Conservation (phyloP, 2,329 filamentous ascomycete species). For the Phialophora tarda region DNA sequence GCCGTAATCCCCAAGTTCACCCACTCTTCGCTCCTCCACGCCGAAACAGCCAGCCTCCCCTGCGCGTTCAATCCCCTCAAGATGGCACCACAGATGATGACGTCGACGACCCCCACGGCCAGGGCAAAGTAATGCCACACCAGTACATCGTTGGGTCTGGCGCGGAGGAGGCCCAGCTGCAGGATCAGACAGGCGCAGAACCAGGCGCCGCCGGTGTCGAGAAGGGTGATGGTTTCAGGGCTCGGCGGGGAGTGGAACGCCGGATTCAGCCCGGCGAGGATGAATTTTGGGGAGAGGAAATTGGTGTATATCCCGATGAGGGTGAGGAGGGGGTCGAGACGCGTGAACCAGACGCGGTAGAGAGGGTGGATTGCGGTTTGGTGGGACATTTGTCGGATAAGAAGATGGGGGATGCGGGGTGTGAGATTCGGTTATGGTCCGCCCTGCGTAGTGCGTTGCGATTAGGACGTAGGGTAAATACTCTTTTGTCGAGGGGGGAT, state of each 20-base stretch:
- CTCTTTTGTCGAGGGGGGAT: too few relatives aligned
- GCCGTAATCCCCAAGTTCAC: constrained; percentile 1
- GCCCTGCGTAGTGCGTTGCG: too few relatives aligned
- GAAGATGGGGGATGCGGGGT: neutral
- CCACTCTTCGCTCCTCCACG: neutral
- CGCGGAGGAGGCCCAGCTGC: neutral
- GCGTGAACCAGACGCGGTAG: constrained; percentile 3
- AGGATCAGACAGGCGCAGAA: constrained; percentile 1
- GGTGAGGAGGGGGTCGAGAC: neutral
- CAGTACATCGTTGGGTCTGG: neutral
- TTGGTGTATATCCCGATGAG: neutral
- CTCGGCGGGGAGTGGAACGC: neutral
- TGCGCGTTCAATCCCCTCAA: neutral
- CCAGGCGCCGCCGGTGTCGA: neutral
- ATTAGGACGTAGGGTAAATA: too few relatives aligned
- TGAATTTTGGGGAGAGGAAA: neutral
- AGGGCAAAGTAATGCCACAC: constrained; percentile 1
- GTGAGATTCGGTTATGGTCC: neutral
- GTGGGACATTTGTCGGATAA: neutral
- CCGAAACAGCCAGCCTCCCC: neutral
- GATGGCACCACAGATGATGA: neutral
- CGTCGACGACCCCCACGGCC: neutral
- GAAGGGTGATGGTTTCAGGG: neutral
- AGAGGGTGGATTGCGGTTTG: neutral
- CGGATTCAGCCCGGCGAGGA: constrained; percentile 1